phyloP scores from a whole-genome alignment of 1,139 yeast species.

The Wickerhamomyces sp. region DNA sequence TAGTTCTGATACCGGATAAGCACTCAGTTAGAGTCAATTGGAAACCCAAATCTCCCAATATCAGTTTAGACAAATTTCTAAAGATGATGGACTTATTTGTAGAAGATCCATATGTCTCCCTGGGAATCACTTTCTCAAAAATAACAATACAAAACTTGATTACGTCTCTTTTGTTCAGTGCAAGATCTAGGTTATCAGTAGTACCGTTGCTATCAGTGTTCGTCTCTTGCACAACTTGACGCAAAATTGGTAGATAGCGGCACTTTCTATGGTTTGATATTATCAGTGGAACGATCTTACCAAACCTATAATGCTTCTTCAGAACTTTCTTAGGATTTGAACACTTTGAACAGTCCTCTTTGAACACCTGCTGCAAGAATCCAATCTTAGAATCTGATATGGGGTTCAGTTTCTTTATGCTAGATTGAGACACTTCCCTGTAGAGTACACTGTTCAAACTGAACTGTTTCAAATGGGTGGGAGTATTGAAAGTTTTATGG shows the following conservation, averaged over 20 bases:
- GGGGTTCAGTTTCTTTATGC: slow-evolving; percentile 8
- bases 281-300: slow-evolving; percentile 2
- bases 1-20: slow-evolving; percentile 31
- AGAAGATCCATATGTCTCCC: slow-evolving; percentile 48
- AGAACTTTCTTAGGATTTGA: slow-evolving; percentile 2
- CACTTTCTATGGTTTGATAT: slow-evolving; percentile 9
- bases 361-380: slow-evolving; percentile 8
- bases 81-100: slow-evolving; percentile 42
- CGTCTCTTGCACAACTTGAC: slow-evolving; percentile 8
- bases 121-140: slow-evolving; percentile 47
- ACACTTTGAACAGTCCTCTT: slow-evolving; percentile 1
- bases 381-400: slow-evolving; percentile 4
- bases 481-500: too few relatives aligned
- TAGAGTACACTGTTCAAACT: slow-evolving; percentile 12
- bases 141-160: slow-evolving; percentile 36
- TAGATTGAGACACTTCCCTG: background rate
- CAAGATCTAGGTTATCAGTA: slow-evolving; percentile 10
- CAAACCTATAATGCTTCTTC: slow-evolving; percentile 9
- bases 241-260: slow-evolving; percentile 10
- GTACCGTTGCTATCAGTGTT: too few relatives aligned
- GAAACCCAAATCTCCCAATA: slow-evolving; percentile 36
- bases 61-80: slow-evolving; percentile 32
- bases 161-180: slow-evolving; percentile 30
- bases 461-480: background rate
- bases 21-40: slow-evolving; percentile 27